phyloP scores from a whole-genome alignment of 768 basidiomycete genomes.

The Termitomyces eurrhizus region DNA sequence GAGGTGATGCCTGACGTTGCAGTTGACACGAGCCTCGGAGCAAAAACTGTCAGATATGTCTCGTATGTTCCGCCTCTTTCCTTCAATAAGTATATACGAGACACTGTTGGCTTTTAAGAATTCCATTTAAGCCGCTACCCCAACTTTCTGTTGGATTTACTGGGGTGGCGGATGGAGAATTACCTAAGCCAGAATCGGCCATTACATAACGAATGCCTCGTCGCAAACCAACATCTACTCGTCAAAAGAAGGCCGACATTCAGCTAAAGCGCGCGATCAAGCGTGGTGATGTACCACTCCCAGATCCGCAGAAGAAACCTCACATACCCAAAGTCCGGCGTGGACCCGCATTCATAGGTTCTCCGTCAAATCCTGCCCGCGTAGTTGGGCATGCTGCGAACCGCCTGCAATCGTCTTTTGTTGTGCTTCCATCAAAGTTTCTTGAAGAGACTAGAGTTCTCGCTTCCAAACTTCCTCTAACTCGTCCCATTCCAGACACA shows the following conservation, averaged over 20 bases:
- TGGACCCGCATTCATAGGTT: slow-evolving; percentile 28
- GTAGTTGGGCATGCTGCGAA: slow-evolving; percentile 38
- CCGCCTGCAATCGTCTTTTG: slow-evolving; percentile 67
- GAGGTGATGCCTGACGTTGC: slow-evolving; percentile 12
- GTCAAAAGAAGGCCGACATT: slow-evolving; percentile 67
- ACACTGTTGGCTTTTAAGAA: not conserved
- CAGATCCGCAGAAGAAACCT: slow-evolving; percentile 30
- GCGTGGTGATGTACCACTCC: slow-evolving; percentile 59
- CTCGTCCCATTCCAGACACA: slow-evolving; percentile 50
- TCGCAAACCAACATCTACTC: slow-evolving; percentile 55
- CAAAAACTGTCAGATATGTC: not conserved
- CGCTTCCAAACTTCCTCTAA: slow-evolving; percentile 49
- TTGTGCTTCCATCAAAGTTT: slow-evolving; percentile 54
- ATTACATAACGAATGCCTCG: slow-evolving; percentile 31
- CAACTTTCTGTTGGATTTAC: not conserved
- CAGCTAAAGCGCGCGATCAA: slow-evolving; percentile 83
- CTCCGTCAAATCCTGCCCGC: slow-evolving; percentile 16
- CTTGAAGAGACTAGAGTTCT: slow-evolving; percentile 56
- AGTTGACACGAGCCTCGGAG: slow-evolving; percentile 9
- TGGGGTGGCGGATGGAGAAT: not conserved
- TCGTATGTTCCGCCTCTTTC: not conserved
- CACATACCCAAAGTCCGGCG: slow-evolving; percentile 22
- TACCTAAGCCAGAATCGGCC: not conserved
- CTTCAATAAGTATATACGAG: not conserved
- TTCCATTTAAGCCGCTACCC: not conserved